These are phyloP conservation scores for Parastagonospora avenae DNA, from an alignment of 2,329 filamentous ascomycete genomes.

Conservation along the genomic window DNA sequence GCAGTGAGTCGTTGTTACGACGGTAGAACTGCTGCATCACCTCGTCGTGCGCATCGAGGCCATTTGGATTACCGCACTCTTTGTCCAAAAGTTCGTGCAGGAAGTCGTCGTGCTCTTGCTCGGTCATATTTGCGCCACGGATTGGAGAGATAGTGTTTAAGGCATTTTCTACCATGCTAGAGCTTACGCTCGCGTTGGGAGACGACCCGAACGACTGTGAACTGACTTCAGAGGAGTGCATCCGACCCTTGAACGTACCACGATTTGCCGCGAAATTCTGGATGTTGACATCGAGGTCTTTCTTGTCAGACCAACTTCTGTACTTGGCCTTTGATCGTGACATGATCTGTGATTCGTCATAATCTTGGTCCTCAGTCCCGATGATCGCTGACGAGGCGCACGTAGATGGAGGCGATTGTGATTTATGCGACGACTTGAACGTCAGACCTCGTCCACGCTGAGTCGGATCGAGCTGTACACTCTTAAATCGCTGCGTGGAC, in stretches of 20 bases:
- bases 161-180: neutral
- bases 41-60: slow-evolving; percentile 15
- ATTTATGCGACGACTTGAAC: too few species aligned
- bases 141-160: neutral
- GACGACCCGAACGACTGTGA: too few species aligned
- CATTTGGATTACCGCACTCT: slow-evolving; percentile 12
- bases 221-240: neutral
- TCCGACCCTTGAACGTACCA: neutral
- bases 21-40: slow-evolving; percentile 11
- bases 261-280: neutral
- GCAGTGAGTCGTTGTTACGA: neutral
- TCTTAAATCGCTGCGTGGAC: neutral
- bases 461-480: too few species aligned
- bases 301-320: slow-evolving; percentile 8
- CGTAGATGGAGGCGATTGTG: too few species aligned
- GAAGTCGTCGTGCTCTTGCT: slow-evolving; percentile 1
- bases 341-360: too few species aligned
- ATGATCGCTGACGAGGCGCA: too few species aligned
- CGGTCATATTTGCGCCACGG: neutral
- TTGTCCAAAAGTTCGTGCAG: slow-evolving; percentile 13
- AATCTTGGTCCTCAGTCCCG: too few species aligned
- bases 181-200: too few species aligned
- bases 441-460: too few species aligned
- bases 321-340: too few species aligned
- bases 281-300: neutral